Evolutionary conservation across 768 basidiomycete species (phyloP).

Genomic region (Mycena pura): DNA sequence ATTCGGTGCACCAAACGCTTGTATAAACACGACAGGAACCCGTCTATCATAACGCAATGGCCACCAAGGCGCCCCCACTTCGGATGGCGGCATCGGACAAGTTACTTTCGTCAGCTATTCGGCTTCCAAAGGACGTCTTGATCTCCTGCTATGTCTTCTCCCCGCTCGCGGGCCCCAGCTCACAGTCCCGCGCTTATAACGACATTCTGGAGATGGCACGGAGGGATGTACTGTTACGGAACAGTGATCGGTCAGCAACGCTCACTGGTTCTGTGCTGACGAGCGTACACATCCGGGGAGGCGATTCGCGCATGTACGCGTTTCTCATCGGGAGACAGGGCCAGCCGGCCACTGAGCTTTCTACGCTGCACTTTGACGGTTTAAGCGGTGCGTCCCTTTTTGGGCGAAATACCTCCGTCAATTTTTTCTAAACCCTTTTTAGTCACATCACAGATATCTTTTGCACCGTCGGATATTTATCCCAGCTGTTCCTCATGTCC

Average conservation of each 20-base stretch:
- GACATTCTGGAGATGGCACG: constrained; percentile 65
- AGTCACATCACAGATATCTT: constrained; percentile 53
- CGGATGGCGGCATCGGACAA: constrained; percentile 21
- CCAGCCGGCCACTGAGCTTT: constrained; percentile 40
- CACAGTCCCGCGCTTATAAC: constrained; percentile 28
- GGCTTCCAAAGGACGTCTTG: constrained; percentile 21
- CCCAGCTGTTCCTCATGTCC: constrained; percentile 60
- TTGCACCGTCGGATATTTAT: constrained; percentile 57
- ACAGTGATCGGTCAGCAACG: constrained; percentile 34
- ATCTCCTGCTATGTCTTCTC: constrained; percentile 22
- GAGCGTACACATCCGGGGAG: constrained; percentile 53
- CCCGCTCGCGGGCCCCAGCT: constrained; percentile 26
- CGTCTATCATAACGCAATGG: constrained; percentile 9
- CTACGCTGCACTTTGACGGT: constrained; percentile 52
- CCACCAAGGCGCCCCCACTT: constrained; percentile 19
- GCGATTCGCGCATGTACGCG: constrained; percentile 59
- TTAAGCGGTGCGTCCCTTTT: constrained; percentile 53
- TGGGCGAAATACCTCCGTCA: constrained; percentile 18
- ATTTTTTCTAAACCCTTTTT: constrained; percentile 22
- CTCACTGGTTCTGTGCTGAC: constrained; percentile 60
- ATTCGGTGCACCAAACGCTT: neutral
- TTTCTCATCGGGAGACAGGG: constrained; percentile 53
- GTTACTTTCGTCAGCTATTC: constrained; percentile 24
- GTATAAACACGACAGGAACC: neutral
- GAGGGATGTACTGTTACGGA: constrained; percentile 50